Evolutionary conservation across 805 yeast species (phyloP), one percentile per base, ranked within the genome.

Genomic region (Barnettozyma botsteinii): DNA sequence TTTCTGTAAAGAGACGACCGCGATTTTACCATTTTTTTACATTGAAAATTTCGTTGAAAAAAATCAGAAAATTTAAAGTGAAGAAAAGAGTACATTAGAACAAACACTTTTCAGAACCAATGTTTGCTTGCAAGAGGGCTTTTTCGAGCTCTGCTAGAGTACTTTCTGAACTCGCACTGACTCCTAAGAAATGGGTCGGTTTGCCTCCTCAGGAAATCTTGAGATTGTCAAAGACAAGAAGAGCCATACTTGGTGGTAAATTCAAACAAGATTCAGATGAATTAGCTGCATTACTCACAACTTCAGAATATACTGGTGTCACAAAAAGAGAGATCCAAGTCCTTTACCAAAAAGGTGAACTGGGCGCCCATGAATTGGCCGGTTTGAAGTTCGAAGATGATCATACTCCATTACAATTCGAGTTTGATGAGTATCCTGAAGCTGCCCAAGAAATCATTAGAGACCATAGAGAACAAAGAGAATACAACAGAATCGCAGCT

Each of bases 401-500:
- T 41, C 68, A 63, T 33, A 39, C 44, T 35, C 63, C 66, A 33
- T 57, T 61, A 41, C 65, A 70, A n/a, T 75, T 71, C 50, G 69
- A 71, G 52, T 77, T 66, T 51, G 86, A 80, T 55, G 88, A 81
- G 53, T 67, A 78, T 47, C 81, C 87, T 20, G 68, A 81, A 5
- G 65, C 66, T 12, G 94, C 93, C 18, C 94, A 82, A 51, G 80
- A 82, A 52, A 73, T 75, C 45, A 73, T 81, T 25, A 75, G 77
- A 41, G 81, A 77, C 48, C 85, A 79, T 53, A 75, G 97, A 56
- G 81, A 77, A 48, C 79, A 76, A 51, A 79, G 95, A 50, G 77
- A 83, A 48, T 78, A 81, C 53, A 81, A 81, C 55, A 74, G 97
- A 52, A 70, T 86, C 32, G 86, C 94, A 10, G 96, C 97, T 0